A percentile compares a stretch with the other conserved stretches of the same genome.
phyloP scores from a whole-genome alignment of 2,329 filamentous ascomycete genomes.

The Onygena corvina region DNA sequence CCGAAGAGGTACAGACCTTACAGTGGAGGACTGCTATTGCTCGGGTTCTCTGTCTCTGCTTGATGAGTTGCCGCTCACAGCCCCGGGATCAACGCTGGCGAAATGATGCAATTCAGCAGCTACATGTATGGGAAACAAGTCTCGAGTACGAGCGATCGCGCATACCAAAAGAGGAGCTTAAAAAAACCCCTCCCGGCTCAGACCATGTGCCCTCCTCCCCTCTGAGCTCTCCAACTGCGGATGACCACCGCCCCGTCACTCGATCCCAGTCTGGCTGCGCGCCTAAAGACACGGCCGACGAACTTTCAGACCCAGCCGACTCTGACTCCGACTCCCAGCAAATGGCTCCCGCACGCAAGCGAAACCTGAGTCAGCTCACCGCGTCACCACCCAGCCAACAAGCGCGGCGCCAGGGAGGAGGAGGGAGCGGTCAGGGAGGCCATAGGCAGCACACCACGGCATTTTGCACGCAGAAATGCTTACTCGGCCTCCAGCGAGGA shows the following conservation, averaged over 20 bases:
- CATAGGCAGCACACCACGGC: not conserved
- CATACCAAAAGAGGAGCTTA: conserved; percentile 16
- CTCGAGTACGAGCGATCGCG: conserved; percentile 16
- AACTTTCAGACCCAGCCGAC: conserved; percentile 8
- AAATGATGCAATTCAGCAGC: conserved; percentile 11
- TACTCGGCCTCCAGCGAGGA: conserved; percentile 12
- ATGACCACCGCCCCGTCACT: conserved; percentile 15
- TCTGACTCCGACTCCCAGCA: conserved; percentile 15
- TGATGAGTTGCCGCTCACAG: conserved; percentile 18
- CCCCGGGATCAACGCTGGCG: conserved; percentile 18
- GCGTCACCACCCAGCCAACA: conserved; percentile 12
- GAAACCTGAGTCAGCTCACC: conserved; percentile 17
- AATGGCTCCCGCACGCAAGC: conserved; percentile 16
- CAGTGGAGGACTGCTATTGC: conserved; percentile 17
- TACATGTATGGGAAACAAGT: conserved; percentile 17
- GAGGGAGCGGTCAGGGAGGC: not conserved
- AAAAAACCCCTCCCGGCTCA: conserved; percentile 14
- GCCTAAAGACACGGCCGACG: conserved; percentile 9
- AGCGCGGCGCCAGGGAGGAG: not conserved
- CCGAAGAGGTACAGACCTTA: conserved; percentile 10
- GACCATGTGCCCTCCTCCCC: conserved; percentile 19
- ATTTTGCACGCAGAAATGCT: conserved; percentile 13
- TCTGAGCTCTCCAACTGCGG: conserved; percentile 10
- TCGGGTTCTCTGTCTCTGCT: conserved; percentile 17
- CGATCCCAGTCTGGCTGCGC: conserved; percentile 17